Conservation (phyloP, 495 filamentous ascomycete genomes). For the Trichoderma asperelloides region DNA sequence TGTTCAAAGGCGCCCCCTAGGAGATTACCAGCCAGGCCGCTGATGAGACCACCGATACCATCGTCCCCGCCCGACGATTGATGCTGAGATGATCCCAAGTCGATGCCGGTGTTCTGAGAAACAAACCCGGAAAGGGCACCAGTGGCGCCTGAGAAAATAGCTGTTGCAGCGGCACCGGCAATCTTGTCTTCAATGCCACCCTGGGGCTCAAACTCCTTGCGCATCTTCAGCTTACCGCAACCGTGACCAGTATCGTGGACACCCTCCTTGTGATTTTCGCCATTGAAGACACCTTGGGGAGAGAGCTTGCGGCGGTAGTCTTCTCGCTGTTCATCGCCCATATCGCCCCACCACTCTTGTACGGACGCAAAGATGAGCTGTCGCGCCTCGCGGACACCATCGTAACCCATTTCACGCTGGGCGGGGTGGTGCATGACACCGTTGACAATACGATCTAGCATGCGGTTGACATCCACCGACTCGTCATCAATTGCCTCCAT, state of each 20-base stretch:
- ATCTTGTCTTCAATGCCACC: slow-evolving; percentile 37
- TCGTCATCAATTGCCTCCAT: slow-evolving; percentile 83
- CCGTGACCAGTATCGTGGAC: slow-evolving; percentile 78
- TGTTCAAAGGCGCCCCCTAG: slow-evolving; percentile 16
- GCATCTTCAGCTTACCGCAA: slow-evolving; percentile 50
- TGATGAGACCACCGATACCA: slow-evolving; percentile 9
- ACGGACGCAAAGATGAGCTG: slow-evolving; percentile 68
- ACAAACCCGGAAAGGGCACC: slow-evolving; percentile 29
- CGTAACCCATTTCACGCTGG: slow-evolving; percentile 55
- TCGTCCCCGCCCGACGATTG: background rate
- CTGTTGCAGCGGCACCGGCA: slow-evolving; percentile 33
- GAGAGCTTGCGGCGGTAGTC: slow-evolving; percentile 62
- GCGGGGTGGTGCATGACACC: slow-evolving; percentile 87
- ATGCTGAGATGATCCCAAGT: background rate
- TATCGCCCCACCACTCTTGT: slow-evolving; percentile 67
- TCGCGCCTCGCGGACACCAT: slow-evolving; percentile 66
- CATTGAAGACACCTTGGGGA: slow-evolving; percentile 63
- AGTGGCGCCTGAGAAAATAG: slow-evolving; percentile 38
- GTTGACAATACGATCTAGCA: slow-evolving; percentile 63
- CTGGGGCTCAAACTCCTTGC: slow-evolving; percentile 39
- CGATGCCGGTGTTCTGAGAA: slow-evolving; percentile 18
- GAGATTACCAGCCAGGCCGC: slow-evolving; percentile 8
- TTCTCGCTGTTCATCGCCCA: slow-evolving; percentile 49
- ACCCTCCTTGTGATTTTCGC: slow-evolving; percentile 75
- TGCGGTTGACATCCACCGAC: slow-evolving; percentile 51